phyloP scores from a whole-genome alignment of 495 filamentous ascomycete species.

The Aspergillus affinis region DNA sequence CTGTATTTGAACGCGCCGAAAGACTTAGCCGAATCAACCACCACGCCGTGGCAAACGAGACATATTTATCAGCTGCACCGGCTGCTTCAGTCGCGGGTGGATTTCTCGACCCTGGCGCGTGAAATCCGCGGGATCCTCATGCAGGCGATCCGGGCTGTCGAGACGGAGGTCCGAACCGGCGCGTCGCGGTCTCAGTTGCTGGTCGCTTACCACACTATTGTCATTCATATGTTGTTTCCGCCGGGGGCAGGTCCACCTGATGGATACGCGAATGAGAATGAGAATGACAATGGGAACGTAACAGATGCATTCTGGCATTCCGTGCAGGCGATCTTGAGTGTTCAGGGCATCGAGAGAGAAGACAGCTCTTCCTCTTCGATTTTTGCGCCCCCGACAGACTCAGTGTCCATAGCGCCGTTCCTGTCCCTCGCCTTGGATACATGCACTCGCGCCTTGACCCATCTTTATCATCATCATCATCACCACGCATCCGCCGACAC shows the following conservation, averaged over 20 bases:
- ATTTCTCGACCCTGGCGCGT: background rate
- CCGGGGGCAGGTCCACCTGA: too few species aligned
- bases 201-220: constrained; percentile 7
- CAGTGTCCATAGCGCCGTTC: background rate
- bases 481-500: background rate
- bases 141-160: constrained; percentile 5
- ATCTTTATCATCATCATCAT: background rate
- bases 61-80: constrained; percentile 6
- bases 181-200: background rate
- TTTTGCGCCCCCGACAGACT: background rate
- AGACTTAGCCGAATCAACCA: background rate
- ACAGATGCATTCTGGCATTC: constrained; percentile 8
- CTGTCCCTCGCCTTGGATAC: background rate
- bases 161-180: background rate
- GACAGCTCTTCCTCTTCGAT: background rate
- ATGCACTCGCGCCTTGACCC: background rate
- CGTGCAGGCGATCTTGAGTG: background rate
- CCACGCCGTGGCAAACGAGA: constrained; percentile 4
- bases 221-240: constrained; percentile 6
- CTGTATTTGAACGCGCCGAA: constrained; percentile 4
- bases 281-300: background rate
- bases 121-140: constrained; percentile 1
- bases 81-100: constrained; percentile 3
- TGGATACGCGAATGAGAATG: too few species aligned
- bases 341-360: background rate